Percentiles rank a stretch among this genome's conserved stretches.
Conservation (phyloP, 2,329 filamentous ascomycete species). For the Apiospora marii region DNA sequence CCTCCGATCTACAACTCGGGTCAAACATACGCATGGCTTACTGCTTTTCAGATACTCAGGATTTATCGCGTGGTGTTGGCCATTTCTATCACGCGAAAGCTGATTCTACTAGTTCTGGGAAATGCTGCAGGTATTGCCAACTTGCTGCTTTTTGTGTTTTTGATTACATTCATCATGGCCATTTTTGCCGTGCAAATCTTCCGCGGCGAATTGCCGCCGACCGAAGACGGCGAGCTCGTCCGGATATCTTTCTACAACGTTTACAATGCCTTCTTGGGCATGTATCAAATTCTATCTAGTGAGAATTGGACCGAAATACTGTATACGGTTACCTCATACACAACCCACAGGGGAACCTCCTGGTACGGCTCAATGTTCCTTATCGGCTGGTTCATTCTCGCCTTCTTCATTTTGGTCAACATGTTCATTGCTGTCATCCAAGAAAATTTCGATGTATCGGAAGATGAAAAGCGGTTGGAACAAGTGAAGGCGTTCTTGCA, state of each 20-base stretch:
- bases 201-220: constrained; percentile 78
- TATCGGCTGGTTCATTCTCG: constrained; percentile 93
- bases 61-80: constrained; percentile 92
- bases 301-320: constrained; percentile 94
- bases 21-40: constrained; percentile 83
- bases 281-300: constrained; percentile 96
- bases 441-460: constrained; percentile 98
- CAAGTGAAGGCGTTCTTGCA: constrained; percentile 96
- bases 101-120: constrained; percentile 88
- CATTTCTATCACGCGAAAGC: constrained; percentile 83
- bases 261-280: constrained; percentile 94
- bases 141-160: constrained; percentile 93
- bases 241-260: constrained; percentile 86
- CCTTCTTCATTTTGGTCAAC: constrained; percentile 95
- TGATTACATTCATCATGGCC: constrained; percentile 91
- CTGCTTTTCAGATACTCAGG: constrained; percentile 90
- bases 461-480: constrained; percentile 96
- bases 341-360: constrained; percentile 71
- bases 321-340: constrained; percentile 80
- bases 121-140: constrained; percentile 94
- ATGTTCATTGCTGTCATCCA: constrained; percentile 99
- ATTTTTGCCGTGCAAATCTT: constrained; percentile 96
- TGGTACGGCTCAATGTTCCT: constrained; percentile 95
- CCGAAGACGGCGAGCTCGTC: constrained; percentile 69
- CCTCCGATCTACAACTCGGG: constrained; percentile 79